Conservation (phyloP, 805 yeast genomes). For the Kodamaea lidongshanica region DNA sequence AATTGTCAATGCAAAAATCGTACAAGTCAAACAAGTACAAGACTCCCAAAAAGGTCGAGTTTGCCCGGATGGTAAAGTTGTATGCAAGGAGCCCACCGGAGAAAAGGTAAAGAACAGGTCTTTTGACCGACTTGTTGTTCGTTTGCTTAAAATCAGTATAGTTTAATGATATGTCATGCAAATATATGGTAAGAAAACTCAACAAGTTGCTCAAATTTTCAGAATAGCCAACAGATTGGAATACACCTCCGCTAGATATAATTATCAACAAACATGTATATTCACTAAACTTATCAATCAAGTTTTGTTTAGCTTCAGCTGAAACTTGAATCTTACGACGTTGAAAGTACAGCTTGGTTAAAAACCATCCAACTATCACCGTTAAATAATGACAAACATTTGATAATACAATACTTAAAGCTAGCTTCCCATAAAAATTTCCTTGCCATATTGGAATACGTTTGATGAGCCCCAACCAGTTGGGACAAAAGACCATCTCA, state of each 20-base stretch:
- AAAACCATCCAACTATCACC: conserved; percentile 41
- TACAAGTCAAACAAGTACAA: conserved; percentile 54
- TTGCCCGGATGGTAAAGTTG: conserved; percentile 65
- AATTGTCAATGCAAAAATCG: conserved; percentile 13
- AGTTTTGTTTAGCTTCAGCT: conserved; percentile 1
- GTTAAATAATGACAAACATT: conserved; percentile 49
- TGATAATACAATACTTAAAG: conserved; percentile 44
- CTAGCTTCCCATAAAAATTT: conserved; percentile 40
- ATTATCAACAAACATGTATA: conserved; percentile 42
- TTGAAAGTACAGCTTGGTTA: conserved; percentile 33
- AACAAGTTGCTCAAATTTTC: conserved; percentile 66
- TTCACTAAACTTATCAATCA: conserved; percentile 3
- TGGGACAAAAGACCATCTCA: conserved; percentile 80
- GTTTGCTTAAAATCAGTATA: conserved; percentile 13
- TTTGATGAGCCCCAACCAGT: conserved; percentile 58
- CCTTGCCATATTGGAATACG: conserved; percentile 14
- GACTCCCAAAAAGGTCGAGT: conserved; percentile 68
- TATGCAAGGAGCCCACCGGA: conserved; percentile 52
- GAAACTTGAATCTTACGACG: conserved; percentile 2
- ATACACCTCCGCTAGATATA: conserved; percentile 76
- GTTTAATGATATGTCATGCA: conserved; percentile 37
- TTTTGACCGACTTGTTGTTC: conserved; percentile 16
- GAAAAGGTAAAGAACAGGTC: conserved; percentile 26
- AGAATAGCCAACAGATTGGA: conserved; percentile 65
- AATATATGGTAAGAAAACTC: conserved; percentile 49